phyloP scores from a whole-genome alignment of 2,329 filamentous ascomycete species.

The Colletotrichum agaves region DNA sequence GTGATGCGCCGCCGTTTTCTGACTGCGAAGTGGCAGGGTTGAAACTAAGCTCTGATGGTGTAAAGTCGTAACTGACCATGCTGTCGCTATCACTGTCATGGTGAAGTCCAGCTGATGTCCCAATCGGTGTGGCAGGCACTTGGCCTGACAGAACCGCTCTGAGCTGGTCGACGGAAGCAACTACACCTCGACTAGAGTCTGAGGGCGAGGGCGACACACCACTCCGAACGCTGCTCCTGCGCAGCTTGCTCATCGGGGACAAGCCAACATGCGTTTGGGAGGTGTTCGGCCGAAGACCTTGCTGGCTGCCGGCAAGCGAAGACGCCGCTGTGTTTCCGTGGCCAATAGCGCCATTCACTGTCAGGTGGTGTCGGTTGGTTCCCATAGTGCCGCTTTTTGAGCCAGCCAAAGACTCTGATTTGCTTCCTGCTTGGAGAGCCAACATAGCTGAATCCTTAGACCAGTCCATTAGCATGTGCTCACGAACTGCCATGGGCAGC shows the following conservation, averaged over 20 bases:
- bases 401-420: constrained; percentile 79
- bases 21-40: constrained; percentile 50
- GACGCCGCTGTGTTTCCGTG: constrained; percentile 51
- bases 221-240: constrained; percentile 66
- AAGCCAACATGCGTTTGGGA: constrained; percentile 45
- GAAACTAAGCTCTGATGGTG: constrained; percentile 74
- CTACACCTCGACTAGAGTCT: constrained; percentile 58
- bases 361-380: constrained; percentile 65
- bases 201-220: constrained; percentile 57
- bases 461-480: constrained; percentile 85
- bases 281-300: constrained; percentile 62
- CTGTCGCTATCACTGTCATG: constrained; percentile 72
- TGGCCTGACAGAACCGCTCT: constrained; percentile 70
- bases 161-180: constrained; percentile 72
- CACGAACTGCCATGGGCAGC: constrained; percentile 74
- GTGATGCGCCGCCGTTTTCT: constrained; percentile 44
- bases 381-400: constrained; percentile 73
- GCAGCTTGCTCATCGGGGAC: constrained; percentile 54
- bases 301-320: constrained; percentile 64
- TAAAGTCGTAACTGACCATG: constrained; percentile 76
- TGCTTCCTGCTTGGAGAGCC: constrained; percentile 74
- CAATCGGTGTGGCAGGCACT: constrained; percentile 51
- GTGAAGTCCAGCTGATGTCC: constrained; percentile 52
- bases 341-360: constrained; percentile 59
- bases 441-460: constrained; percentile 78